Evolutionary conservation across 371 early-diverging fungal species (phyloP), one percentile per base, ranked within the genome.

Genomic region (Vairimorpha apis): DNA sequence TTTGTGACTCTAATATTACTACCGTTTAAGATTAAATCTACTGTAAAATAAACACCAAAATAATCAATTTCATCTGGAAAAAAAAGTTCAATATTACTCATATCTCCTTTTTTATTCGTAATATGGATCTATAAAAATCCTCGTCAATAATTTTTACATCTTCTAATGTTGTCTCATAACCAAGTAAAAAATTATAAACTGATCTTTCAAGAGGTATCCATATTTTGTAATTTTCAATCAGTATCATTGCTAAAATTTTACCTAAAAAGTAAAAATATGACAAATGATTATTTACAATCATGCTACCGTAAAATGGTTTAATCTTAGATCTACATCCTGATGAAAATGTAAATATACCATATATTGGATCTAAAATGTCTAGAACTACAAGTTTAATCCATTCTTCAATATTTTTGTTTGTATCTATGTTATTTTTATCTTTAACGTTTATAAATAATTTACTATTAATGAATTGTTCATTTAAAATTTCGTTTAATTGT

Each of bases 291-390:
- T 93, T 90, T 79, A 95, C 95, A 60, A 91, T 88, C 81, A 88
- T 87, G 29, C 94, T 93, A 16, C 89, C 87, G 38, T 90, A 90
- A 81, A 94, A 95, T 38, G 95, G 95, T 82, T 94, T 94, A 81
- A 94, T 93, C 0, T 94, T 93, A n/a, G 93, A 86, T 66, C 90
- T 89, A 75, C 95, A 94, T 0, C 89, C 90, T 0, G 95, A 93
- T 3, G 94, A 91, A 62, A 47, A 70, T 2, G 91, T 90, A 86
- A 97, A 97, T 55, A 97, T 85, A 4, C 94, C 95, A 79, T 94
- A 94, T 82, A 94, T 89, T 10, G 95, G 95, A 82, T 97, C 92
- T 84, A 95, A 93, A 92, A 95, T 94, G 79, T 94, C 93, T 62
- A 92, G 86, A 7, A 94, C 89, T 4, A 97, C 86, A 7, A 90